Percentiles rank a stretch among this genome's conserved stretches.
Evolutionary conservation across 495 filamentous ascomycete species (phyloP).

Genomic region (Penicillium desertorum): DNA sequence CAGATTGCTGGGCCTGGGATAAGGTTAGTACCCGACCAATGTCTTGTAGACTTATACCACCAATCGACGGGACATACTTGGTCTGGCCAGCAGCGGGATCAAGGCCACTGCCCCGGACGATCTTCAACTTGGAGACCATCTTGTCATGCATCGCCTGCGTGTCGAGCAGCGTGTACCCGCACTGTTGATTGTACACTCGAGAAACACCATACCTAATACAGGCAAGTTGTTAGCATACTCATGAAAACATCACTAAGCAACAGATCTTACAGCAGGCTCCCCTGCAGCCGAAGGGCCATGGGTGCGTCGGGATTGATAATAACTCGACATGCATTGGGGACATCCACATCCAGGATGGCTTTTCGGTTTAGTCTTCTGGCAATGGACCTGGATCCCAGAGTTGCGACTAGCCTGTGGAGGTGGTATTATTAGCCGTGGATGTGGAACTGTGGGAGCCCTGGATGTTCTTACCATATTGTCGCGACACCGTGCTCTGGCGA

Average conservation of each 20-base stretch:
- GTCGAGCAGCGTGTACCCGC: conserved; percentile 78
- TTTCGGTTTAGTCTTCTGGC: conserved; percentile 77
- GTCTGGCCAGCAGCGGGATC: conserved; percentile 71
- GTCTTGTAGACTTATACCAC: background rate
- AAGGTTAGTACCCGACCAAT: conserved; percentile 10
- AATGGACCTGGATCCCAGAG: conserved; percentile 73
- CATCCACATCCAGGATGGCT: conserved; percentile 82
- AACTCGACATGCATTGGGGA: conserved; percentile 80
- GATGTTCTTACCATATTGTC: conserved; percentile 72
- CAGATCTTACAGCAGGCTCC: conserved; percentile 68
- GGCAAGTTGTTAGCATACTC: background rate
- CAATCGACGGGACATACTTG: conserved; percentile 52
- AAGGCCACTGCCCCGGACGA: conserved; percentile 55
- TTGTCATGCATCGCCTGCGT: conserved; percentile 71
- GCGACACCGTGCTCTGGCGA: conserved; percentile 87
- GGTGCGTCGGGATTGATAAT: conserved; percentile 83
- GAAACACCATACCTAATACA: conserved; percentile 70
- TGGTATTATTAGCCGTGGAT: background rate
- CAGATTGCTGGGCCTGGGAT: conserved; percentile 70
- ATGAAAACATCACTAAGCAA: background rate
- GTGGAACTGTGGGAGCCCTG: background rate
- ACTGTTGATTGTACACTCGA: conserved; percentile 83
- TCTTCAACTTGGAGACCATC: conserved; percentile 64
- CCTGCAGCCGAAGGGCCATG: conserved; percentile 88
- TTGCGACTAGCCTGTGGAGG: conserved; percentile 78